Base-by-base conservation (phyloP, 495 filamentous ascomycete genomes). In the Chaetomium tenue region DNA sequence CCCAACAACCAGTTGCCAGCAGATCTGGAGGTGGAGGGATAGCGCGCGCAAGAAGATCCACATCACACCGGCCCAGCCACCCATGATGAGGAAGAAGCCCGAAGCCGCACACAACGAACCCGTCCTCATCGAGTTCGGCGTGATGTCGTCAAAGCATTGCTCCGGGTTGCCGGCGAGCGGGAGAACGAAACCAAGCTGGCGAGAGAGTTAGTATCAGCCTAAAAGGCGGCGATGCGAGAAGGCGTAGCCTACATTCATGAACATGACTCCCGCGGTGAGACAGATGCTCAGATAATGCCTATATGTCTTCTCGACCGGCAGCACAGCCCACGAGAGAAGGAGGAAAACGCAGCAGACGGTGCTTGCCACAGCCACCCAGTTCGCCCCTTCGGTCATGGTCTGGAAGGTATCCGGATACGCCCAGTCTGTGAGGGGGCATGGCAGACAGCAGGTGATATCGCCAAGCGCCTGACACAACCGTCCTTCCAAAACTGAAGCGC, bases 21-120 rank as follows among this genome's bases (percentile, higher is more conserved):
- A 96, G 52, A 98, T 96, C 77, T 98, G 95, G 15, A 98, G 85
- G 74, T 98, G 94, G 61, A 98, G 88, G 20, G 93, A 96, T 48
- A 97, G 73, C 5, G 94, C 89, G 57, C 94, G 87, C 52, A 97
- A 81, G 76, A 97, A 97, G 74, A 90, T 87, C 92, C 93, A 98
- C 68, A 93, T 82, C 5, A 90, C 86, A 26, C 87, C 87, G 52
- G 86, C 81, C 84, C 91, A 91, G 60, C 93, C 95, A 53, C 94
- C 95, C 26, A 89, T 83, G 56, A 97, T 79, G 16, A 98, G 77
- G 65, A 97, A 86, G 13, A 92, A 84, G 15, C 94, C 94, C 3
- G 92, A 96, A 61, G 94, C 88, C 15, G 92, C 94, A 68, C 95
- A 98, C 6, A 89, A 86, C 1, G 87, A 72, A 70, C 84, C 89